A percentile compares a stretch with the other conserved stretches of the same genome.
Evolutionary conservation across 2,329 filamentous ascomycete species (phyloP).

Genomic region (Pseudopithomyces chartarum): DNA sequence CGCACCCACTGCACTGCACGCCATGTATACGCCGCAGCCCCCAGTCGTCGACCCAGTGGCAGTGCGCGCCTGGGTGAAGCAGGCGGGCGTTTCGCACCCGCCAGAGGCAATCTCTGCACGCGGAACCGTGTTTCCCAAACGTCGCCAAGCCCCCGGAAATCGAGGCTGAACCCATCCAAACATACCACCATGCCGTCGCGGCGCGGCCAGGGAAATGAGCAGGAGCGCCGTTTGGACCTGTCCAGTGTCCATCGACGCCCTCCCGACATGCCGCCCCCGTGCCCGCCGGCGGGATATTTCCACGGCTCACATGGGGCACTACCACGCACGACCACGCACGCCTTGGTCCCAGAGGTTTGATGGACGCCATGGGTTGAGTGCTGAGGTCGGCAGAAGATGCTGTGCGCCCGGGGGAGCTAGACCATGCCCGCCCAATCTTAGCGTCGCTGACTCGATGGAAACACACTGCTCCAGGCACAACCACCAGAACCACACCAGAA

Average conservation of each 20-base stretch:
- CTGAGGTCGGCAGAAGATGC: conserved; percentile 33
- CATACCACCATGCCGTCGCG: conserved; percentile 11
- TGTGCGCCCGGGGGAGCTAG: conserved; percentile 6
- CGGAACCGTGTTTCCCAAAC: conserved; percentile 34
- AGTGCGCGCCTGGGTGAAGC: conserved; percentile 27
- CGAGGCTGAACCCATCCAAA: conserved; percentile 25
- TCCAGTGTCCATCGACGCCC: no score
- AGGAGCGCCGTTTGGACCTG: conserved; percentile 31
- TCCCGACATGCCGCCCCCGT: conserved; percentile 7
- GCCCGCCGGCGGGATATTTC: conserved; percentile 35
- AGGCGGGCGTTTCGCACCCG: conserved; percentile 43
- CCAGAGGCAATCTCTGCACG: conserved; percentile 31
- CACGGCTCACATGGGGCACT: conserved; percentile 31
- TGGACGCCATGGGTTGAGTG: conserved; percentile 37
- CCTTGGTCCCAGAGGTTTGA: conserved; percentile 39
- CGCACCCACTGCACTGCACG: conserved; percentile 3
- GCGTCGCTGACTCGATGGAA: conserved; percentile 1
- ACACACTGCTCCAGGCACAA: conserved; percentile 10
- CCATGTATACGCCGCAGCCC: no score
- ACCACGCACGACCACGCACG: no score
- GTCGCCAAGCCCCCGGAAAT: conserved; percentile 34
- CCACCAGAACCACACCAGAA: conserved; percentile 15
- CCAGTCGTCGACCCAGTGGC: background rate
- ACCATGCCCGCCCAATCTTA: conserved; percentile 6
- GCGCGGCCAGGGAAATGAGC: conserved; percentile 37